Base-by-base conservation (phyloP, 1,284 basidiomycete genomes). In the Caloboletus inedulis region DNA sequence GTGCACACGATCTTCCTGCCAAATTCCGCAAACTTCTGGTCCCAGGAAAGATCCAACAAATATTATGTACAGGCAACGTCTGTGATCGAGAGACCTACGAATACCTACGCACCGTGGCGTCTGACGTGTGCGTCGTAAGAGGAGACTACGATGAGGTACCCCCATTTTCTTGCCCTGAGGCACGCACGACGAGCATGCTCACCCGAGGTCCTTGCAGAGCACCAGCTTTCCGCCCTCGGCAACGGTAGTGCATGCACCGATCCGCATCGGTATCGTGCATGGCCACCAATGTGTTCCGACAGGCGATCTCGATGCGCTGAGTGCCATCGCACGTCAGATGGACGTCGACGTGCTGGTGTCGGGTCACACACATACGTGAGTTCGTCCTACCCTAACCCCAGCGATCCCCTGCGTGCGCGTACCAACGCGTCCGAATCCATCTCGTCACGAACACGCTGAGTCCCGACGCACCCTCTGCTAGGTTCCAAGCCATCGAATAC, bases 21-120 rank as follows among this genome's bases (percentile, higher is more conserved):
- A 98, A 98, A 74, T 99, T 99, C 76, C 96, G 96, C 74, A 98
- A 98, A 69, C 86, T 99, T 0, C 79, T 99, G 0, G 94, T 95
- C 3, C 86, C 96, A 10, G 96, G 97, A 34, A 99, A 99, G 75
- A 99, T 99, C 37, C 92, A 96, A 59, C 96, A 99, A 72, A 97
- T 99, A 57, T 80, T 99, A 31, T 97, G 94, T 69, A 99, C 96
- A 0, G 97, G 96, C 44, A 99, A 99, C 68, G 88, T 98, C 13
- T 97, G 94, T 70, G 97, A 99, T 74, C 87, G 89, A 63, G 96
- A 98, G 73, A 99, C 96, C 12, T 94, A 90, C 66, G 96, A 98
- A 65, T 99, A 98, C 73, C 78, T 99, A n/a, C 79, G 93, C 52
- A 94, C 91, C n/a, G 90, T 99, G 21, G 89, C 92, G n/a, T 87